Percentiles rank a stretch among this genome's conserved stretches.
These are phyloP conservation scores for Pseudogymnoascus sp. DNA, from an alignment of 2,329 filamentous ascomycete genomes.

Conservation along the genomic window DNA sequence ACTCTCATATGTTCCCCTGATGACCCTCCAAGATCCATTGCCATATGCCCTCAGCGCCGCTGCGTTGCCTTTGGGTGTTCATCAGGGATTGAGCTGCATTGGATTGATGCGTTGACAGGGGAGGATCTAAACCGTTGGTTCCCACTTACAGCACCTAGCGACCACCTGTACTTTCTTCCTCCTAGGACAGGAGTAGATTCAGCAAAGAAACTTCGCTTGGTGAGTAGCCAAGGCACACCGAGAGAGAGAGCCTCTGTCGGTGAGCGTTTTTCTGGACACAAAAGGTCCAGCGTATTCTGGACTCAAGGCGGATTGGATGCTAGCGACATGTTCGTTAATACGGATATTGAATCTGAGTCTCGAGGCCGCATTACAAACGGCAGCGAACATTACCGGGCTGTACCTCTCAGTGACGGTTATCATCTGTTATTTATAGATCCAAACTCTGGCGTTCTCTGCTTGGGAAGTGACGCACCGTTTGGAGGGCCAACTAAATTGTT, in stretches of 20 bases:
- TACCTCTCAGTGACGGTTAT: slow-evolving; percentile 56
- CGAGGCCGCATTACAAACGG: slow-evolving; percentile 17
- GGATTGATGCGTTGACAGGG: slow-evolving; percentile 38
- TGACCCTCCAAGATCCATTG: slow-evolving; percentile 55
- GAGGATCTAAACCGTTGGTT: slow-evolving; percentile 47
- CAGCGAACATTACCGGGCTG: slow-evolving; percentile 52
- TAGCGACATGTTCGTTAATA: slow-evolving; percentile 10
- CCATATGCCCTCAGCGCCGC: slow-evolving; percentile 54
- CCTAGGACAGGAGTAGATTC: slow-evolving; percentile 42
- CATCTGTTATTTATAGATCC: slow-evolving; percentile 60
- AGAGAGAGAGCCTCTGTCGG: slow-evolving; percentile 22
- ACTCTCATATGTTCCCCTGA: slow-evolving; percentile 49
- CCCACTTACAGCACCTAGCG: slow-evolving; percentile 43
- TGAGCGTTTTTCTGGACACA: slow-evolving; percentile 21
- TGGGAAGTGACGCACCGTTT: slow-evolving; percentile 53
- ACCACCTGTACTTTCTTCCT: slow-evolving; percentile 52
- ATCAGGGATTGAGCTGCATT: slow-evolving; percentile 55
- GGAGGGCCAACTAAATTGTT: slow-evolving; percentile 46
- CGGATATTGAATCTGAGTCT: slow-evolving; percentile 10
- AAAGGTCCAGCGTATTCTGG: slow-evolving; percentile 21
- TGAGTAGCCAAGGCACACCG: slow-evolving; percentile 49
- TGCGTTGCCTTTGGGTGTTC: slow-evolving; percentile 59
- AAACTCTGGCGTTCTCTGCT: slow-evolving; percentile 42
- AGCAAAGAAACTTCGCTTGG: slow-evolving; percentile 49
- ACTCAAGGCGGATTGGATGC: slow-evolving; percentile 9